phyloP scores from a whole-genome alignment of 2,329 filamentous ascomycete genomes.

The Fusarium pininemorale region DNA sequence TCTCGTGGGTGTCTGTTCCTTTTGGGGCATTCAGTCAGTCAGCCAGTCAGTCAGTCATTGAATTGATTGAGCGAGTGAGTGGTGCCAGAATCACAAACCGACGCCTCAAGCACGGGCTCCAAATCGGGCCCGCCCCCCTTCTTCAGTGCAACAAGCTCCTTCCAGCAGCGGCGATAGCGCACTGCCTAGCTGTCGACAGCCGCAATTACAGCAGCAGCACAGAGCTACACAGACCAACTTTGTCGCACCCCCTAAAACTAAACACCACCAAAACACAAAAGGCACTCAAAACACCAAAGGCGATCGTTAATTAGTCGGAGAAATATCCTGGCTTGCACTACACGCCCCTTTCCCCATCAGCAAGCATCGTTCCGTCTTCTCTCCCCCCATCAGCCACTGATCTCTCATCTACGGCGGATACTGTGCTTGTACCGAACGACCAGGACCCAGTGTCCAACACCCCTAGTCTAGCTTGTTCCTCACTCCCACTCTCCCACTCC shows the following conservation, averaged over 20 bases:
- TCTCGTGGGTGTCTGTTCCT: background rate
- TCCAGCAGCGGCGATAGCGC: background rate
- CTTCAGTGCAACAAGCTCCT: conserved; percentile 10
- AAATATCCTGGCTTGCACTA: conserved; percentile 31
- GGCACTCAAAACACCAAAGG: conserved; percentile 21
- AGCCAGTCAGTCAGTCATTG: background rate
- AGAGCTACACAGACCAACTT: background rate
- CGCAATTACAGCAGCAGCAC: background rate
- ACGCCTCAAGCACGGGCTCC: conserved; percentile 4
- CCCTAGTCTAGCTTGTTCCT: conserved; percentile 25
- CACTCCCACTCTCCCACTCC: background rate
- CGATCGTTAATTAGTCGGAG: conserved; percentile 39
- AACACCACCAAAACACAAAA: background rate
- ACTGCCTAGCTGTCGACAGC: background rate
- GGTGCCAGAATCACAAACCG: conserved; percentile 9
- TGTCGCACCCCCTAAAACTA: conserved; percentile 11
- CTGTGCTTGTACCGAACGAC: background rate
- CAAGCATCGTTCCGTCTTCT: conserved; percentile 19
- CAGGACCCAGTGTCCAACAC: conserved; percentile 22
- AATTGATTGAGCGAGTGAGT: background rate
- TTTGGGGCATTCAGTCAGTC: background rate
- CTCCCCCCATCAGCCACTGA: conserved; percentile 12
- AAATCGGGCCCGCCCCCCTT: background rate
- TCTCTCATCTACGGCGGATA: conserved; percentile 12
- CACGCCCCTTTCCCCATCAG: conserved; percentile 12